Evolutionary conservation across 1,139 yeast species (phyloP), one percentile per base, ranked within the genome.

Genomic region (Debaryomyces nepalensis): DNA sequence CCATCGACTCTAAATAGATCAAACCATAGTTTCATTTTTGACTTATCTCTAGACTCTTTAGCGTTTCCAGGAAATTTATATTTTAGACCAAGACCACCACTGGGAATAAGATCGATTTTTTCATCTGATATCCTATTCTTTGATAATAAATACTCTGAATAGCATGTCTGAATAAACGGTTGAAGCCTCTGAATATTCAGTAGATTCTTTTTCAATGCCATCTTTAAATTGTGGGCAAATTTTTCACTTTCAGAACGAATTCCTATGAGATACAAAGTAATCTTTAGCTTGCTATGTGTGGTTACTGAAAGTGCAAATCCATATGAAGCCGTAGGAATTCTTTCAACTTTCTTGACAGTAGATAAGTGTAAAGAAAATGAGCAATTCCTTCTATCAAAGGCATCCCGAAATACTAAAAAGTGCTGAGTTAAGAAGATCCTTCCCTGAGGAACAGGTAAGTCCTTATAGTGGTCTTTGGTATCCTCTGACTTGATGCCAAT

Each of bases 41-140:
- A 75, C 57, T 88, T 85, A 60, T 93, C 98, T 43, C 87, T 79
- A 33, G 82, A 70, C 46, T 84, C 85, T 47, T 77, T 77, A 2
- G 95, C 79, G 58, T 88, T 89, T 0, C 99, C 99, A 0, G 99
- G 99, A 59, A 85, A 95, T 52, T 87, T 86, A 65, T 81, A 90
- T 19, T 67, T 68, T 55, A 86, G 77, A 0, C 98, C 99, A 32
- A 91, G 69, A 0, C 99, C 99, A 18, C 95, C 95, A 2, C 75
- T 69, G 0, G 97, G 97, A 0, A 83, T 74, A n/a, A 61, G 55
- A 3, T 75, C 73, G 27, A 75, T 63, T 43, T 64, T 69, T 48
- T 78, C 79, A 40, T 58, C 56, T 33, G 79, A 62, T 2, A 71
- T 60, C 42, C 76, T 70, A 57, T 85, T 85, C 51, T 84, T 84